phyloP scores from a whole-genome alignment of 352 stramenopile species.

The Phytophthora colocasiae region DNA sequence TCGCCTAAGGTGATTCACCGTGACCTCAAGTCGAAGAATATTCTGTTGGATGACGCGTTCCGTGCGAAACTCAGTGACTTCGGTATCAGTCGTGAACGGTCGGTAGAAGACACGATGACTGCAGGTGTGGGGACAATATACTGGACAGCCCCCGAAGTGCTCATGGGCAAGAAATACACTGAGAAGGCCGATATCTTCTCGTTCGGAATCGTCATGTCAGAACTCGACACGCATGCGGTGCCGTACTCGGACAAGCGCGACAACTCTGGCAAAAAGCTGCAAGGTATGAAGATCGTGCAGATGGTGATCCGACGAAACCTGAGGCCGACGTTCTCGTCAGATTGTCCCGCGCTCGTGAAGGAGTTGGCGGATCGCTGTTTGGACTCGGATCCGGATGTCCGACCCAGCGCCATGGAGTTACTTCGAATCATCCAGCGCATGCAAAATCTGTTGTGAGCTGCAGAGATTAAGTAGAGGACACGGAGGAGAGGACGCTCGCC shows the following conservation, averaged over 20 bases:
- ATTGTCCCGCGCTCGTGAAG: conserved; percentile 62
- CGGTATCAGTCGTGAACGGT: conserved; percentile 80
- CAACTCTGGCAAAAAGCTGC: conserved; percentile 73
- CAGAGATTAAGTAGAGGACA: conserved; percentile 21
- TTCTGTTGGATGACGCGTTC: conserved; percentile 70
- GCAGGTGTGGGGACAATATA: conserved; percentile 84
- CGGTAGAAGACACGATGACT: conserved; percentile 85
- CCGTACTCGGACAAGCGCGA: conserved; percentile 86
- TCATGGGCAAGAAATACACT: conserved; percentile 87
- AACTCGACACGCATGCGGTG: conserved; percentile 80
- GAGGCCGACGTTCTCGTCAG: conserved; percentile 65
- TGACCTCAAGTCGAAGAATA: conserved; percentile 84
- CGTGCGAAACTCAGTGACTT: conserved; percentile 79
- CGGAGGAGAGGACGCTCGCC: conserved; percentile 19
- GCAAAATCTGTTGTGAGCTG: conserved; percentile 61
- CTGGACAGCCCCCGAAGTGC: conserved; percentile 83
- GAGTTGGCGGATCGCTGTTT: conserved; percentile 73
- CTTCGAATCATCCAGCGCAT: conserved; percentile 71
- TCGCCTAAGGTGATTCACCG: conserved; percentile 84
- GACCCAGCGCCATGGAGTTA: conserved; percentile 73
- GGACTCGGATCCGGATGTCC: conserved; percentile 68
- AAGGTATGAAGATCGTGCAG: conserved; percentile 88
- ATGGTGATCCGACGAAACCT: conserved; percentile 79
- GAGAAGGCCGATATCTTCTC: conserved; percentile 89
- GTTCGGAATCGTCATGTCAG: conserved; percentile 83